Evolutionary conservation across 2,329 filamentous ascomycete genomes (phyloP), one percentile per base, ranked within the genome.

Genomic region (Nigrospora sphaerica): DNA sequence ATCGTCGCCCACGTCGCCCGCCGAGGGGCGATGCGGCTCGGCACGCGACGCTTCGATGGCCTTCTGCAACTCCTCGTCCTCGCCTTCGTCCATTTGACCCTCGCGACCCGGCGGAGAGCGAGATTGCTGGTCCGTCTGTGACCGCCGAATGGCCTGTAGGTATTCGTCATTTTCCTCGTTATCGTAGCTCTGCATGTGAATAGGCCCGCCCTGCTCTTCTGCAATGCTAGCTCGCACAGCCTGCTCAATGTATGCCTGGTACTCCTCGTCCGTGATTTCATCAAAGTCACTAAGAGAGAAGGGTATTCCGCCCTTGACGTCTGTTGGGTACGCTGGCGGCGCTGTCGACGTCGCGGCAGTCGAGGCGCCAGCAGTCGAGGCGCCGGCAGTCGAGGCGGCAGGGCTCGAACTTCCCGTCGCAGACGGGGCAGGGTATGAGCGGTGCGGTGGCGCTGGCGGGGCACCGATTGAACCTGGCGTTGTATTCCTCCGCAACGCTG

Each of bases 211-310:
- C 12, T 58, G 52, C 39, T 60, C 53, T 14, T 58, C 54, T 12
- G 53, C 53, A 44, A 82, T 53, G 55, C 78, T 81, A 49, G 72
- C 64, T 52, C 73, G 68, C 14, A 81, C 73, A 0, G 79, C 78
- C 55, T 76, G 68, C 53, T 81, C 76, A 12, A 83, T 68, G 10
- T 78, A 61, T 7, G 67, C 64, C 54, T 81, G 76, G 47, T 81
- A 80, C 51, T 82, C 77, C 42, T 78, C 72, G 41, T 82, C 77
- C 2, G 74, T 73, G 44, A 79, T 71, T 33, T 57, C 46, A 18
- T 72, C 62, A 17, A 70, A 66, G 37, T 72, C 66, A 11, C 67
- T 63, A 18, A 57, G 50, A 3, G 56, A 52, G 32, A 56, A 49
- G 14, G 51, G 48, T 12, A 49, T 10, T 16, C 54, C 48, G 1